phyloP scores from a whole-genome alignment of 192 early-diverging fungal genomes.

The Coemansia javaensis region DNA sequence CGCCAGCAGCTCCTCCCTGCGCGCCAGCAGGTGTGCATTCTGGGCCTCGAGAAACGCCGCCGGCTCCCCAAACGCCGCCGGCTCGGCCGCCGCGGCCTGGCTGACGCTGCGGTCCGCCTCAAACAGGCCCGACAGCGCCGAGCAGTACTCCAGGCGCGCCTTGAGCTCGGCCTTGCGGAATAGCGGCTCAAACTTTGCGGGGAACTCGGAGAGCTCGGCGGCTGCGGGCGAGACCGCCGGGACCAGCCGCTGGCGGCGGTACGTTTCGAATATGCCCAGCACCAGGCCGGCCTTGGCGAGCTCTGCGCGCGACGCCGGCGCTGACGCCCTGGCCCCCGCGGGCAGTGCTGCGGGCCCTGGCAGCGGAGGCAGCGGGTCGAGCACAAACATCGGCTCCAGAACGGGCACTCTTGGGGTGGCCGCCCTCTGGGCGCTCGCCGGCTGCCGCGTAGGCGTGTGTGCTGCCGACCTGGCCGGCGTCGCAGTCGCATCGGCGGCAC shows the following conservation, averaged over 20 bases:
- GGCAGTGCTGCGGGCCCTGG: constrained; percentile 3
- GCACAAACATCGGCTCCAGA: neutral
- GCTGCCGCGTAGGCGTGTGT: neutral
- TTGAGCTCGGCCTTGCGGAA: constrained; percentile 33
- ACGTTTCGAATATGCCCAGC: constrained; percentile 21
- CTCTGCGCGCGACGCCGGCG: constrained; percentile 12
- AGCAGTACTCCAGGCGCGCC: constrained; percentile 41
- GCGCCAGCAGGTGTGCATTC: constrained; percentile 14
- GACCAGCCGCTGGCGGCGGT: constrained; percentile 17
- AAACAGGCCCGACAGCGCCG: constrained; percentile 29
- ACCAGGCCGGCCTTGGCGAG: constrained; percentile 40
- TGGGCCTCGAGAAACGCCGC: constrained; percentile 25
- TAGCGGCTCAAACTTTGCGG: constrained; percentile 25
- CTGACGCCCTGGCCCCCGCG: neutral
- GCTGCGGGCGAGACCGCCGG: constrained; percentile 4
- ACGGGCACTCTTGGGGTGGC: neutral
- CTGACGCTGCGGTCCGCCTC: constrained; percentile 39
- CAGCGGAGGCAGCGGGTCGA: constrained; percentile 26
- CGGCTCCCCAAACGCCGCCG: constrained; percentile 6
- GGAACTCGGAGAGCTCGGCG: constrained; percentile 7
- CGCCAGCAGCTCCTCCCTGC: constrained; percentile 26
- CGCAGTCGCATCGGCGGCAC: no score
- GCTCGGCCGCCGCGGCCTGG: constrained; percentile 5
- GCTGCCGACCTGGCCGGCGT: no score
- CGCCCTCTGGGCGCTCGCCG: neutral